Conservation (phyloP, 768 basidiomycete genomes). For the Podaxis carcinomalis region DNA sequence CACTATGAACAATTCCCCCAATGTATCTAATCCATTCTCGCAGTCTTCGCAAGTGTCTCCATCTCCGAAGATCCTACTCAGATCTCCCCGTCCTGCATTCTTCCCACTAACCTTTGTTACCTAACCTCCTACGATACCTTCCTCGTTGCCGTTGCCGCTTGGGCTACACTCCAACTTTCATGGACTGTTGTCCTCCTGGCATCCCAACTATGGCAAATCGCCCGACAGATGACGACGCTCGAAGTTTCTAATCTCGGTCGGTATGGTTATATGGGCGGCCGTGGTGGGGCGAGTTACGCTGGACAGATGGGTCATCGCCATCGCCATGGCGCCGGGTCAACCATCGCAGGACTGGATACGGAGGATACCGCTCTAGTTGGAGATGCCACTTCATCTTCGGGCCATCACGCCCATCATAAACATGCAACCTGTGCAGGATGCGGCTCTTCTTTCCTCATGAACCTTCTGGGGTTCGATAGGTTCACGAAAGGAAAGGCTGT, state of each 20-base stretch:
- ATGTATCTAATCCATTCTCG: not conserved
- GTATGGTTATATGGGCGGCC: slow-evolving; percentile 96
- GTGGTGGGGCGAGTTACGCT: slow-evolving; percentile 61
- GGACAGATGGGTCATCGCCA: slow-evolving; percentile 82
- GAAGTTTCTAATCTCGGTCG: slow-evolving; percentile 95
- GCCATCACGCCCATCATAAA: slow-evolving; percentile 32
- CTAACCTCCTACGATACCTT: slow-evolving; percentile 75
- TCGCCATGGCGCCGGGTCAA: slow-evolving; percentile 24
- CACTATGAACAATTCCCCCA: not conserved
- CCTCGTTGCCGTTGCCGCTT: slow-evolving; percentile 74
- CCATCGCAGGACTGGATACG: slow-evolving; percentile 39
- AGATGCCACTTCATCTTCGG: slow-evolving; percentile 19
- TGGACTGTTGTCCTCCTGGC: slow-evolving; percentile 90
- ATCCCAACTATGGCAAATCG: slow-evolving; percentile 89
- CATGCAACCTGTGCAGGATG: slow-evolving; percentile 34
- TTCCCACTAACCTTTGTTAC: slow-evolving; percentile 66
- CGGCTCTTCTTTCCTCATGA: slow-evolving; percentile 73
- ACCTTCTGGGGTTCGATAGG: slow-evolving; percentile 88
- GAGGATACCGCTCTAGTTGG: slow-evolving; percentile 41
- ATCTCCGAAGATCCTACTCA: slow-evolving; percentile 32
- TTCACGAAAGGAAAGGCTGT: slow-evolving; percentile 91
- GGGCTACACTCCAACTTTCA: slow-evolving; percentile 91
- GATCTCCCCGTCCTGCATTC: slow-evolving; percentile 59
- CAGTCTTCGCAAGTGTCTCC: slow-evolving; percentile 53
- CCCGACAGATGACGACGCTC: slow-evolving; percentile 91